Conservation (phyloP, 768 basidiomycete species). For the Rhodotorula paludigena region DNA sequence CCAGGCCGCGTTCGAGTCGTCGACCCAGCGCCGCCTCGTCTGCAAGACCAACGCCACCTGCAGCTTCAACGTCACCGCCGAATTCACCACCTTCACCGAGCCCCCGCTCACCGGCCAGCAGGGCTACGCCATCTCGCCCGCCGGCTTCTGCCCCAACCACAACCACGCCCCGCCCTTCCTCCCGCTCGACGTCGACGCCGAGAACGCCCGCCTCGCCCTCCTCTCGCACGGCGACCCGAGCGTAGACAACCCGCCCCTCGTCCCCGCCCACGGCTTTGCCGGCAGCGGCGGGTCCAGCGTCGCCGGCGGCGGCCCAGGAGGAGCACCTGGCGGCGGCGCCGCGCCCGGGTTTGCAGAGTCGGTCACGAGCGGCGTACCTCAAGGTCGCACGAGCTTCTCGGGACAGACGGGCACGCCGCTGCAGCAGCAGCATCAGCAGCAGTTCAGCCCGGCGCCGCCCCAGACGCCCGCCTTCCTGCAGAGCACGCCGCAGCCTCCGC, state of each 20-base stretch:
- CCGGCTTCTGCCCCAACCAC: slow-evolving; percentile 6
- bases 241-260: slow-evolving; percentile 18
- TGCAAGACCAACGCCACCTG: neutral
- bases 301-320: neutral
- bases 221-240: slow-evolving; percentile 4
- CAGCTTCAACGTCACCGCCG: slow-evolving; percentile 10
- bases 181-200: slow-evolving; percentile 16
- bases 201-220: slow-evolving; percentile 4
- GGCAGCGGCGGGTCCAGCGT: neutral
- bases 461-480: too few relatives aligned
- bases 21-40: neutral
- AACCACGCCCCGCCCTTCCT: slow-evolving; percentile 15
- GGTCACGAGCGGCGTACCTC: too few relatives aligned
- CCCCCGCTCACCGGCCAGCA: neutral
- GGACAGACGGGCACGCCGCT: too few relatives aligned
- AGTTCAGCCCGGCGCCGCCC: too few relatives aligned
- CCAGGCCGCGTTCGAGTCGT: neutral
- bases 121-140: slow-evolving; percentile 3
- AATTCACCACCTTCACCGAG: slow-evolving; percentile 10
- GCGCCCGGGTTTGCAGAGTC: neutral
- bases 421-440: too few relatives aligned
- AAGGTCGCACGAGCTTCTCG: neutral
- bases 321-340: neutral
- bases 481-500: too few relatives aligned
- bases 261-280: neutral